Base-by-base conservation (phyloP, 139 green algal species). In the Chlorella sp. region DNA sequence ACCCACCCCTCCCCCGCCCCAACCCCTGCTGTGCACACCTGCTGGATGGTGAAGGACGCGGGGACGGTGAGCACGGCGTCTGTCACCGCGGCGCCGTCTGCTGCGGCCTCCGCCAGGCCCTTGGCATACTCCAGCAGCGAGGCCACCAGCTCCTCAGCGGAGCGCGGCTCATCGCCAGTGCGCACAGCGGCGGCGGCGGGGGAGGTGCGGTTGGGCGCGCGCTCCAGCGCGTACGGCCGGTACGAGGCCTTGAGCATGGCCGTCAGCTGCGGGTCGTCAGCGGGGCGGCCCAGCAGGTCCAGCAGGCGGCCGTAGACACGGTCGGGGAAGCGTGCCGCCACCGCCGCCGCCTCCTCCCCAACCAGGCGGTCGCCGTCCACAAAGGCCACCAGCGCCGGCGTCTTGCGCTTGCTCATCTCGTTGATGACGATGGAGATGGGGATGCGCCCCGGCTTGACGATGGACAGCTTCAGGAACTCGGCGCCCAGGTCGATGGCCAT, bases 401-500 rank as follows among this genome's bases (percentile, higher is more conserved):
- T 94, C 89, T 99, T 99, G 16, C 97, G 87, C 83, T 97, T 98
- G 81, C 86, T 95, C 89, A 99, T 97, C 80, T 99, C 97, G 82
- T 99, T 99, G 38, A 94, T 94, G 15, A 98, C 97, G 47, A 99
- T 92, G 21, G 76, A 88, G 63, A 98, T 97, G 44, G 96, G 96
- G 21, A 93, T 94, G 30, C 90, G 84, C 11, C 96, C 95, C 16
- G 95, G 92, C 86, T 96, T 96, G 21, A 99, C 95, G 9, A 99
- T 86, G 20, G 92, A 94, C 1, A 99, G 93, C 78, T 99, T 99
- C 3, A 99, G 68, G 81, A 89, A 97, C 84, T 99, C 97, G 17
- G 89, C 92, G 70, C 97, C 97, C 32, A 98, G 87, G 80, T 99
- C 97, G 9, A 99, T 92, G 16, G 96, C 94, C 88, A 98, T 55